phyloP scores from a whole-genome alignment of 2,329 filamentous ascomycete species.

The Pestalotiopsis sp. region DNA sequence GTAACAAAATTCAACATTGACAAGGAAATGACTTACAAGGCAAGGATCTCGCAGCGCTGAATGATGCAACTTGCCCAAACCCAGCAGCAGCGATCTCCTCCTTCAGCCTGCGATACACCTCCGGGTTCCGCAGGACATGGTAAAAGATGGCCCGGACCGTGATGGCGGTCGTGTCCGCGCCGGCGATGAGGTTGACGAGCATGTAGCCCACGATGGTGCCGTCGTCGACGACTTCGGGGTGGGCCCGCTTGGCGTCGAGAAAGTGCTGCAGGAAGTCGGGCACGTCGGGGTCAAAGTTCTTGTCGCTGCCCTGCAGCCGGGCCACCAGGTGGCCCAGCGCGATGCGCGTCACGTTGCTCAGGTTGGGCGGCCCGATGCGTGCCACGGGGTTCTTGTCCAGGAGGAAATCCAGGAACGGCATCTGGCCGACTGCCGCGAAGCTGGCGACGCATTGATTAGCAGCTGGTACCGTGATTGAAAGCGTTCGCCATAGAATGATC shows the following conservation, averaged over 20 bases:
- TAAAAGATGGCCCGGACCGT: slow-evolving; percentile 38
- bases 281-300: slow-evolving; percentile 14
- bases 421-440: slow-evolving; percentile 31
- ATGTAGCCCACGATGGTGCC: slow-evolving; percentile 30
- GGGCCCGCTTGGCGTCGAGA: slow-evolving; percentile 31
- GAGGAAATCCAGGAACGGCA: slow-evolving; percentile 28
- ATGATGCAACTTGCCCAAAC: slow-evolving; percentile 7
- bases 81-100: slow-evolving; percentile 37
- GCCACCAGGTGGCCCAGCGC: slow-evolving; percentile 20
- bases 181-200: slow-evolving; percentile 32
- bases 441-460: background rate
- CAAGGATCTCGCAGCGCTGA: slow-evolving; percentile 27
- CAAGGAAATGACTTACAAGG: slow-evolving; percentile 24
- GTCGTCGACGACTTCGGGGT: slow-evolving; percentile 33
- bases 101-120: slow-evolving; percentile 29
- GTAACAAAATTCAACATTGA: no score
- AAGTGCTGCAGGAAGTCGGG: slow-evolving; percentile 36
- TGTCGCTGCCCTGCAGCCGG: slow-evolving; percentile 18
- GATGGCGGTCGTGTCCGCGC: slow-evolving; percentile 39
- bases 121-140: slow-evolving; percentile 35
- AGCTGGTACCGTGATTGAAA: background rate
- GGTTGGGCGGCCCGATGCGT: slow-evolving; percentile 25
- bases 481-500: background rate
- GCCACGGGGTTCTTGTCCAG: slow-evolving; percentile 33
- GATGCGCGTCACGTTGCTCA: slow-evolving; percentile 23